Percentiles rank a stretch among this genome's conserved stretches.
These are phyloP conservation scores for Hyparrhenia diplandra DNA, from an alignment of 176 grass and related monocot genomes.

Conservation along the genomic window DNA sequence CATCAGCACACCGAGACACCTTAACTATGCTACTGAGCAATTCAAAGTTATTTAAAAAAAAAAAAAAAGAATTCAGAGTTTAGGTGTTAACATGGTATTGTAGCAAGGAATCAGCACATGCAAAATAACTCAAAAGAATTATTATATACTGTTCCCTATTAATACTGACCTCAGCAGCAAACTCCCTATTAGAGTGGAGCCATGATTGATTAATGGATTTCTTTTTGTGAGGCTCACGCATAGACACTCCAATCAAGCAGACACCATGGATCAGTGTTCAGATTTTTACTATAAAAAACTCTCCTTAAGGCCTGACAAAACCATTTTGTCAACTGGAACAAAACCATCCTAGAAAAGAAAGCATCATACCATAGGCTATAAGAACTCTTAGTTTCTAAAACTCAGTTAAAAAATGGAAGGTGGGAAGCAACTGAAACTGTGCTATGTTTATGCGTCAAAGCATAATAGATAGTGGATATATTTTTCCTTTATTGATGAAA, in stretches of 20 bases:
- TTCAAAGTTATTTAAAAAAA: no score
- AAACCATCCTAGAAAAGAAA: not conserved
- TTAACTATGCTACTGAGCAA: not conserved
- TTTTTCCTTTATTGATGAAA: conserved; percentile 11
- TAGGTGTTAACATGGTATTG: not conserved
- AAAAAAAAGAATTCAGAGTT: not conserved
- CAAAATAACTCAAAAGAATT: not conserved
- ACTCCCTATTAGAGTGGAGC: not conserved
- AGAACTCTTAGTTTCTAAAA: conserved; percentile 1
- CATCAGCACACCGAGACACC: not conserved
- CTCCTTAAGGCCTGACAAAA: conserved; percentile 16
- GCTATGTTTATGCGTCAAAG: not conserved
- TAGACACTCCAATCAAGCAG: not conserved
- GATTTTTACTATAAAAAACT: conserved; percentile 15
- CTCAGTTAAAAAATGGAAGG: conserved; percentile 7
- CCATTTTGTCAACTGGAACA: not conserved
- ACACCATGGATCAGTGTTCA: not conserved
- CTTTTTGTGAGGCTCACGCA: not conserved
- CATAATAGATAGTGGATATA: conserved; percentile 25
- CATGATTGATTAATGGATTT: not conserved
- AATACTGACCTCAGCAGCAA: not conserved
- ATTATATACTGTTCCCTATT: not conserved
- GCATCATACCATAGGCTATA: not conserved
- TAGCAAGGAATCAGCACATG: not conserved
- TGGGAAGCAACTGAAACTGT: not conserved